Base-by-base conservation (phyloP, 805 yeast species). In the Priceomyces melissophilus region DNA sequence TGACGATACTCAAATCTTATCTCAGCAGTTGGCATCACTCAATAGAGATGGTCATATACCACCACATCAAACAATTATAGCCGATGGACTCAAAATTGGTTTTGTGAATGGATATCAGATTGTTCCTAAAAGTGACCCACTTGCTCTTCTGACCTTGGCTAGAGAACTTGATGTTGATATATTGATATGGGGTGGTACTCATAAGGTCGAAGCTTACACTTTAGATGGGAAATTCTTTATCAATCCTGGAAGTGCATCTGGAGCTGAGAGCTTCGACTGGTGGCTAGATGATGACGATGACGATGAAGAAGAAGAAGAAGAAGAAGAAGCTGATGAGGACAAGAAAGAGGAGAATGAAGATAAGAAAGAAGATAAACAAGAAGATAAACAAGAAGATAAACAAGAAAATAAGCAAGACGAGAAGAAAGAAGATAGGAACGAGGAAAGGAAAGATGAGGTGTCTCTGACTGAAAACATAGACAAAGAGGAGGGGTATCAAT, bases 161-260 rank as follows among this genome's bases (percentile, higher is more conserved):
- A 74, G 99, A 45, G 88, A 88, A 63, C 73, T 90, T 72, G 95
- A 90, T 58, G 97, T 87, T 30, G 98, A 93, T 61, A 77, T 93
- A 4, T 68, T 93, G 49, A 71, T 93, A 10, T 88, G 93, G 85
- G 97, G 98, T 10, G 96, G 96, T 0, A 84, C 96, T 2, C 96
- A 88, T 58, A 79, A 81, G 48, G 95, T 88, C 3, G 98, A 91
- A 57, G 96, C 97, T 0, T 91, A 89, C 55, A 86, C 93, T 8
- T 67, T 90, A 43, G 98, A 89, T 49, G 95, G 95, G 15, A 87
- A 87, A 62, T 87, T 90, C 60, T 93, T 93, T 55, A 76, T 93
- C n/a, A 91, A 87, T 59, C 98, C 99, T 0, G 99, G 99, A 0
- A 84, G 95, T 57, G 95, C 95, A 32, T 90, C 97, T 0, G 99